Evolutionary conservation across 179 eudicot species (phyloP), one percentile per base, ranked within the genome.

Genomic region (Silene vulgaris): DNA sequence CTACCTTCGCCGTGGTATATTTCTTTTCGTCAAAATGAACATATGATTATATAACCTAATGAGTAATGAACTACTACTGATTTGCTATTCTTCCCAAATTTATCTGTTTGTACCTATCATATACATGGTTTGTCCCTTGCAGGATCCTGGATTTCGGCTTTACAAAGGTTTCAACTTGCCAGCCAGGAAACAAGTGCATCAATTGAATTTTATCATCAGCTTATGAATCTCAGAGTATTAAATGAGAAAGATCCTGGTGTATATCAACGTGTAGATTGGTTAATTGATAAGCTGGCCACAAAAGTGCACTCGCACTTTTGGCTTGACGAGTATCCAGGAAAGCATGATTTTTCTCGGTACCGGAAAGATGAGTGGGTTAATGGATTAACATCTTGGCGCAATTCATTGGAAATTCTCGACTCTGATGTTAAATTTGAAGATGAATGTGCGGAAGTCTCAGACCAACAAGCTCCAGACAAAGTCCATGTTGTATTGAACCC

Each of bases 271-370:
- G 85, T 88, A 57, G 97, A 95, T 82, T 95, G 99, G 99, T 82
- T 92, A 75, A 88, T 89, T 14, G 87, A 92, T 78, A 90, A 89
- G 86, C 78, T 95, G 79, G 79, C 79, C 74, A 95, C 90, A 26
- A 88, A 89, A 85, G 97, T 92, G 48, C 97, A 95, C 79, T 88
- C 99, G 5, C 90, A 87, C 84, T 92, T 89, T 74, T 92, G 97
- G 99, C 93, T 95, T 61, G 99, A 92, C 70, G 97, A 92, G 85
- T 92, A 83, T 80, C 83, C 96, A 1, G 89, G 84, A 14, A 95
- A 90, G 69, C 91, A 89, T 65, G 93, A 92, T 84, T 95, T 89
- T 76, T 76, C 88, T 26, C 89, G 97, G 59, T 95, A 95, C 83
- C 63, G 84, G 84, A 92, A 87, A 79, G 89, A 94, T 61, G 97